Evolutionary conservation across 2,329 filamentous ascomycete genomes (phyloP).

Genomic region (Metarhizium robertsii): DNA sequence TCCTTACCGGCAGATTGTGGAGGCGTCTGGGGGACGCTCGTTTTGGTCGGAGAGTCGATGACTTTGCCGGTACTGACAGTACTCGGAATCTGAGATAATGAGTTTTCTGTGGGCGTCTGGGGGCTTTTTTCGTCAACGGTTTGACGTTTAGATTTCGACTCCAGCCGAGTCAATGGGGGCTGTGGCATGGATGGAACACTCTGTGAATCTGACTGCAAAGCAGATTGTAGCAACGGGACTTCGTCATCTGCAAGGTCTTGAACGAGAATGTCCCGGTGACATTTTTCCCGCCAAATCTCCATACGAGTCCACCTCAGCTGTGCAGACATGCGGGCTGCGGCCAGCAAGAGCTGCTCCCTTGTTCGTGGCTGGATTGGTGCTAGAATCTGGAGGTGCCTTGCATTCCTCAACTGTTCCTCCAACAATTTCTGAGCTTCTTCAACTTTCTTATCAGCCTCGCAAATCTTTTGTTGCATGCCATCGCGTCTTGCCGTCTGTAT

Average conservation of each 20-base stretch:
- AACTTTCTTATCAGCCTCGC: conserved; percentile 73
- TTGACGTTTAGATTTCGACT: conserved; percentile 18
- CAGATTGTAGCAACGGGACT: conserved; percentile 8
- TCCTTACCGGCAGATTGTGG: conserved; percentile 19
- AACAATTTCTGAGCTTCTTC: conserved; percentile 64
- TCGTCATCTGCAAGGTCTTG: conserved; percentile 77
- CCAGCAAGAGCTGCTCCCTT: conserved; percentile 74
- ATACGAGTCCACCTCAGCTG: conserved; percentile 91
- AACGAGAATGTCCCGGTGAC: conserved; percentile 78
- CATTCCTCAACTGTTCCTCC: conserved; percentile 77
- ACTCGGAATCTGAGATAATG: conserved; percentile 11
- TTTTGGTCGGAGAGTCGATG: conserved; percentile 17
- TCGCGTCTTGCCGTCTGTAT: conserved; percentile 74
- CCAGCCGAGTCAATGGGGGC: conserved; percentile 13
- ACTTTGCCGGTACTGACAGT: conserved; percentile 10
- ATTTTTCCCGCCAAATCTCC: conserved; percentile 86
- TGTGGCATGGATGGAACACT: conserved; percentile 16
- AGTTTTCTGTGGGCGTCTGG: conserved; percentile 17
- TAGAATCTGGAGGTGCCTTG: conserved; percentile 78
- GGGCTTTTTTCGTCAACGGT: conserved; percentile 16
- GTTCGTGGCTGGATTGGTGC: conserved; percentile 88
- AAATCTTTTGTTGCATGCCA: conserved; percentile 75
- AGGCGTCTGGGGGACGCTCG: conserved; percentile 18
- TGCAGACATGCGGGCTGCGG: conserved; percentile 74
- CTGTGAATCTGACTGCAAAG: conserved; percentile 3